phyloP scores from a whole-genome alignment of 257 asterid genomes.

The Salvia splendens region DNA sequence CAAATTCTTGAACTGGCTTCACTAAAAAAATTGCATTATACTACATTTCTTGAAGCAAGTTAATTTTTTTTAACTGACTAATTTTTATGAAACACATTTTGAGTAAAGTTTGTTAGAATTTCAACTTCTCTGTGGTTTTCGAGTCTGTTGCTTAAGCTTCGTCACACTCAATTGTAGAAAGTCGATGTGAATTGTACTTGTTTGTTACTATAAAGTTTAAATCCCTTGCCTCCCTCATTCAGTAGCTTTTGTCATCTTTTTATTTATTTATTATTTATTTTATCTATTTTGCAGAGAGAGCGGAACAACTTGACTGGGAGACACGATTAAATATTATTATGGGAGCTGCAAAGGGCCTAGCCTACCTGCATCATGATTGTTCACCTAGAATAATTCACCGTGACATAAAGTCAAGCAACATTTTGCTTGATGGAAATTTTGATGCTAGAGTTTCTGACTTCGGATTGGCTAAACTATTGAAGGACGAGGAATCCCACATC shows the following conservation, averaged over 20 bases:
- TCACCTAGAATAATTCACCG: constrained; percentile 93
- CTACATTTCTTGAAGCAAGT: background rate
- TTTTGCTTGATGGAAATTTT: constrained; percentile 83
- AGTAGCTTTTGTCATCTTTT: background rate
- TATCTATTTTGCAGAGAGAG: constrained; percentile 48
- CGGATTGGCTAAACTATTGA: constrained; percentile 87
- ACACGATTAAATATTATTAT: constrained; percentile 74
- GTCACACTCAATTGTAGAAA: background rate
- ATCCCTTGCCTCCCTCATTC: constrained; percentile 17
- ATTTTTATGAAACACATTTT: constrained; percentile 4
- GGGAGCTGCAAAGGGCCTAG: constrained; percentile 96
- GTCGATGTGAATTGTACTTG: background rate
- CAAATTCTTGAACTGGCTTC: background rate
- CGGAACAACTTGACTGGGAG: constrained; percentile 91
- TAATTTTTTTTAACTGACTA: background rate
- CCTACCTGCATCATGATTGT: constrained; percentile 95
- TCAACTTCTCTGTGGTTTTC: background rate
- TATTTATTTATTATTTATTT: background rate
- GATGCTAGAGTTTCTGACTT: constrained; percentile 95
- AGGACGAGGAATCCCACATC: constrained; percentile 95
- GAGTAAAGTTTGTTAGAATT: background rate
- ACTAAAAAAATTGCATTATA: constrained; percentile 12
- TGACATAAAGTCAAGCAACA: constrained; percentile 92
- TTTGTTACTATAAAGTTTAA: constrained; percentile 8
- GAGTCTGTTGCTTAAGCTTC: background rate